A percentile compares a stretch with the other conserved stretches of the same genome.
phyloP scores from a whole-genome alignment of 495 filamentous ascomycete species.

The Darksidea phi region DNA sequence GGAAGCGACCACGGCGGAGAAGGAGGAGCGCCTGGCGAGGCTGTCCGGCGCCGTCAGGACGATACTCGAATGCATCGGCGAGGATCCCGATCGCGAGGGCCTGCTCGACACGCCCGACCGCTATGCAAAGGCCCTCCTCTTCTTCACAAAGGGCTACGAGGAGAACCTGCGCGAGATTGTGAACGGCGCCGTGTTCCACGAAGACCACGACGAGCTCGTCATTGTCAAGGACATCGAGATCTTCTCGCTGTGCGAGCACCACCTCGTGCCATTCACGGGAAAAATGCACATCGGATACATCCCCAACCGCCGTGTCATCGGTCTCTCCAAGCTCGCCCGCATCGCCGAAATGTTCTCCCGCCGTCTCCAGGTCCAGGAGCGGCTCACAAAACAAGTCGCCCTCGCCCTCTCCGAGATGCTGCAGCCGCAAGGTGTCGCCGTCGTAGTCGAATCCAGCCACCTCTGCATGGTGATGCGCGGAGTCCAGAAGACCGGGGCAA shows the following conservation, averaged over 20 bases:
- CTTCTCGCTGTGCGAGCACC: constrained; percentile 94
- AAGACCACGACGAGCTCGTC: constrained; percentile 94
- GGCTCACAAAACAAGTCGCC: constrained; percentile 92
- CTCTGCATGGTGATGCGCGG: constrained; percentile 99
- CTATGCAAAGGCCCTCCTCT: constrained; percentile 96
- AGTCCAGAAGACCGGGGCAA: constrained; percentile 82
- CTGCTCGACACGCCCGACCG: constrained; percentile 81
- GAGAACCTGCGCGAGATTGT: constrained; percentile 92
- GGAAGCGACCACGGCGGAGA: constrained; percentile 74
- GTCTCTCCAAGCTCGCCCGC: constrained; percentile 90
- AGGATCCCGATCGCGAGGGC: constrained; percentile 91
- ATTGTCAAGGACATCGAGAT: constrained; percentile 98
- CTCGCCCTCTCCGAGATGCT: constrained; percentile 89
- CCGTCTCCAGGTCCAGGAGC: constrained; percentile 90
- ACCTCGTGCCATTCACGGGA: constrained; percentile 93
- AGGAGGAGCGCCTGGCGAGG: constrained; percentile 66
- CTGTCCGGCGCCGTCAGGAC: constrained; percentile 83
- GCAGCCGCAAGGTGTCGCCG: constrained; percentile 89
- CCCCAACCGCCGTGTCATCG: constrained; percentile 78
- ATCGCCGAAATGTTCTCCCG: constrained; percentile 97
- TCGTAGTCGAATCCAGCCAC: constrained; percentile 96
- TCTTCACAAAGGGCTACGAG: constrained; percentile 98
- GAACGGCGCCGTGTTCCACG: constrained; percentile 93
- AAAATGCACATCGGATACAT: constrained; percentile 99
- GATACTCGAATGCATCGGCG: constrained; percentile 91